These are phyloP conservation scores for Pseudonectria foliicola DNA, from an alignment of 2,329 filamentous ascomycete genomes.

Conservation along the genomic window DNA sequence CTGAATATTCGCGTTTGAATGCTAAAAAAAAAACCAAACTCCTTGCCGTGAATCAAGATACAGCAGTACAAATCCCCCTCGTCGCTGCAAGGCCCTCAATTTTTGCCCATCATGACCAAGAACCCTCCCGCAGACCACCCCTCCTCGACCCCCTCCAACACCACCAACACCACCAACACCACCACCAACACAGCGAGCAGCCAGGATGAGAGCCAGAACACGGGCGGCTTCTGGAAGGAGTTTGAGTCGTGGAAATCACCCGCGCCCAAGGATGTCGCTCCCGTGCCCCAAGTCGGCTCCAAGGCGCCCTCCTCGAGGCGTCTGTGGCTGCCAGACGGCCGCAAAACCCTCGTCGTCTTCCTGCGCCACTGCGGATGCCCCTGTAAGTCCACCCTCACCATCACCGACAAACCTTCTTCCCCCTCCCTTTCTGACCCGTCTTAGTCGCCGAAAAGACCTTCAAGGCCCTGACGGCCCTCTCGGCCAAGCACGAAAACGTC, in stretches of 20 bases:
- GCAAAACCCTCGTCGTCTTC: constrained; percentile 58
- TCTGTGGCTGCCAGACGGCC: constrained; percentile 45
- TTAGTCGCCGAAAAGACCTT: constrained; percentile 64
- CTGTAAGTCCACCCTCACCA: constrained; percentile 41
- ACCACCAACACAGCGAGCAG: constrained; percentile 6
- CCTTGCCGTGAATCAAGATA: no score
- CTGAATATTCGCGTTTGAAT: no score
- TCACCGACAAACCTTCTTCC: not conserved
- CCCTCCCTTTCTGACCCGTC: not conserved
- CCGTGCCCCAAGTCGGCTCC: constrained; percentile 44
- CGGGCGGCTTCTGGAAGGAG: constrained; percentile 28
- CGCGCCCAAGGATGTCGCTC: constrained; percentile 34
- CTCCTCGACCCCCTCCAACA: no score
- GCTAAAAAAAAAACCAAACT: no score
- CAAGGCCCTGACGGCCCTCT: constrained; percentile 43
- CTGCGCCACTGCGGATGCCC: constrained; percentile 69
- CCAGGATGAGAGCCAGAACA: not conserved
- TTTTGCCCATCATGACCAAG: no score
- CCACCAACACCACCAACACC: not conserved
- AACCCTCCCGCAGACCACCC: no score
- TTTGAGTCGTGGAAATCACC: constrained; percentile 35
- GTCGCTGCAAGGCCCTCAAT: no score
- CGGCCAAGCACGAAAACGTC: constrained; percentile 39
- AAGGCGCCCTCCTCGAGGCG: constrained; percentile 48
- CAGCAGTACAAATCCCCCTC: no score